A percentile compares a stretch with the other conserved stretches of the same genome.
phyloP scores from a whole-genome alignment of 164 flowering plant species.

The Malania oleifera region DNA sequence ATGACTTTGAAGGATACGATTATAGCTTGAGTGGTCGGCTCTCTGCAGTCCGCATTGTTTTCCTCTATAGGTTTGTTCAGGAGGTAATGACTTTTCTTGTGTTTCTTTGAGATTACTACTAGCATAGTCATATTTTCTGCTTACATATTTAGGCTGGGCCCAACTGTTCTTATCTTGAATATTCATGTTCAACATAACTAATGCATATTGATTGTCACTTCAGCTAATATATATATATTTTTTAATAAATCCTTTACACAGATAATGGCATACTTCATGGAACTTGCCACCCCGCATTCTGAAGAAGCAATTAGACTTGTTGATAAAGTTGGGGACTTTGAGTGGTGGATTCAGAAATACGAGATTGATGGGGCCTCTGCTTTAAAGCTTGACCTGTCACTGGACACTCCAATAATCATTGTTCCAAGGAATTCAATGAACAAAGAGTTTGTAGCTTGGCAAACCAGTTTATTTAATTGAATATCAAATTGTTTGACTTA shows the following conservation, averaged over 20 bases:
- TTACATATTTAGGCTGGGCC: background rate
- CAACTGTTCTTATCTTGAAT: background rate
- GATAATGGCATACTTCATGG: conserved; percentile 91
- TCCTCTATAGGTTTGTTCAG: conserved; percentile 88
- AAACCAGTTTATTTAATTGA: background rate
- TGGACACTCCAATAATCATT: conserved; percentile 89
- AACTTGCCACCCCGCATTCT: conserved; percentile 83
- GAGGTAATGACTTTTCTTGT: conserved; percentile 51
- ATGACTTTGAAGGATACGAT: conserved; percentile 93
- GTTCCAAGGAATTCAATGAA: conserved; percentile 76
- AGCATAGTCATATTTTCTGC: background rate
- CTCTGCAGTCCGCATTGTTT: conserved; percentile 91
- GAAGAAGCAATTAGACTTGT: conserved; percentile 95
- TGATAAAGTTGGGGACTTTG: conserved; percentile 96
- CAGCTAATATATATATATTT: background rate
- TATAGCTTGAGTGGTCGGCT: conserved; percentile 83
- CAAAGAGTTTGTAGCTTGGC: conserved; percentile 67
- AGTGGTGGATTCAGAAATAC: conserved; percentile 90
- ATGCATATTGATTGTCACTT: background rate
- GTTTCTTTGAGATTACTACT: background rate
- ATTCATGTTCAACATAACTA: background rate
- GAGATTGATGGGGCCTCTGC: conserved; percentile 96
- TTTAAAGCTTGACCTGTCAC: conserved; percentile 78
- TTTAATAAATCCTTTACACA: conserved; percentile 26
- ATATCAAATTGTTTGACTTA: background rate